Conservation (phyloP, 306 rosid genomes). For the Amphicarpaea edgeworthii region DNA sequence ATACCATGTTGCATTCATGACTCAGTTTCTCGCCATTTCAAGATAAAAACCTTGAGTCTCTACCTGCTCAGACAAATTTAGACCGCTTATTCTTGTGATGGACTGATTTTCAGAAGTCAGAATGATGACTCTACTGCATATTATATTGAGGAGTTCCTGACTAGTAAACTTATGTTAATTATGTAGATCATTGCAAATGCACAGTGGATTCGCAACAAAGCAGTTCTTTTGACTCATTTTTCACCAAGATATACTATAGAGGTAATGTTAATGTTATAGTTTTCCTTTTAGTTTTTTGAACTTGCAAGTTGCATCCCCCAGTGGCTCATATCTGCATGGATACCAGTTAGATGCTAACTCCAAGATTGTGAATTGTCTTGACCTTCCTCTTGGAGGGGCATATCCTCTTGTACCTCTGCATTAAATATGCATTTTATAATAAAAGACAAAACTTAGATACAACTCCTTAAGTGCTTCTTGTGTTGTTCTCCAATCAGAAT, state of each 20-base stretch:
- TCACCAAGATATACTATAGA: conserved; percentile 87
- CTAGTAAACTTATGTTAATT: conserved; percentile 20
- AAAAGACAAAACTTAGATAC: background rate
- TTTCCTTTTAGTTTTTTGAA: background rate
- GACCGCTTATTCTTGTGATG: background rate
- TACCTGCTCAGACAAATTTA: conserved; percentile 7
- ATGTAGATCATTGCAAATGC: conserved; percentile 81
- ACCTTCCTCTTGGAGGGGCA: background rate
- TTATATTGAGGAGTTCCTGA: conserved; percentile 22
- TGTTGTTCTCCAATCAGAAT: background rate
- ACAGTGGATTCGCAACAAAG: conserved; percentile 92
- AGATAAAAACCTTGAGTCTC: conserved; percentile 21
- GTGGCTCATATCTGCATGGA: background rate
- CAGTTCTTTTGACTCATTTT: conserved; percentile 90
- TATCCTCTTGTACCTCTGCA: background rate
- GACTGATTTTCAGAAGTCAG: conserved; percentile 1
- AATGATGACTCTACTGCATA: conserved; percentile 26
- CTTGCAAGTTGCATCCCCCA: conserved; percentile 10
- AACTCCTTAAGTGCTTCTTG: background rate
- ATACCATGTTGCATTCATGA: conserved; percentile 26
- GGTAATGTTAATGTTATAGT: conserved; percentile 66
- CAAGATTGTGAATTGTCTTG: background rate
- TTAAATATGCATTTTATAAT: background rate
- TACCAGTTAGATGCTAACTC: conserved; percentile 18
- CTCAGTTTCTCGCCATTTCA: background rate